phyloP scores from a whole-genome alignment of 2,329 filamentous ascomycete species.

The Pseudogymnoascus sp. region DNA sequence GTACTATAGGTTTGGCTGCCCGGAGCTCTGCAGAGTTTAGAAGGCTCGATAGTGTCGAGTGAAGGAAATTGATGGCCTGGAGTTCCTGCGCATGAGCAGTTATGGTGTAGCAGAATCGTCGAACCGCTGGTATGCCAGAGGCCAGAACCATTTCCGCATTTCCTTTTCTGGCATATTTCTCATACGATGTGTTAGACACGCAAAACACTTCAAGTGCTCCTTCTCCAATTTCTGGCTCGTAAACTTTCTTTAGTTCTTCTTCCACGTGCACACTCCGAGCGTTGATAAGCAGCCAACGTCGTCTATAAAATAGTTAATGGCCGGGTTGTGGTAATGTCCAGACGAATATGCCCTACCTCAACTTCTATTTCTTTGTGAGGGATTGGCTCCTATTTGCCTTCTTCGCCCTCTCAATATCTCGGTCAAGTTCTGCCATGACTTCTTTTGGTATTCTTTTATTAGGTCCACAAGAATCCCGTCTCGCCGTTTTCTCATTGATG shows the following conservation, averaged over 20 bases:
- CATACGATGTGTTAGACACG: constrained; percentile 29
- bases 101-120: constrained; percentile 28
- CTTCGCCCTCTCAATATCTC: no score
- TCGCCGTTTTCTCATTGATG: constrained; percentile 23
- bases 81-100: constrained; percentile 27
- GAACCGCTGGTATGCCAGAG: constrained; percentile 28
- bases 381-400: no score
- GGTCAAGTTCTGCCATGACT: constrained; percentile 22
- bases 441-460: constrained; percentile 17
- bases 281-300: constrained; percentile 24
- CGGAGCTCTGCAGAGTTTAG: no score
- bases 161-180: constrained; percentile 27
- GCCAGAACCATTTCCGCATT: constrained; percentile 22
- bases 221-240: constrained; percentile 20
- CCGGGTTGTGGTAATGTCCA: no score
- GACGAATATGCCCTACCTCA: no score
- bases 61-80: constrained; percentile 22
- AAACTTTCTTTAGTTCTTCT: constrained; percentile 21
- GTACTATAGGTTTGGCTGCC: no score
- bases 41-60: no score
- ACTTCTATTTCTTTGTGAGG: no score
- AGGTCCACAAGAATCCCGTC: constrained; percentile 23
- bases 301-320: no score
- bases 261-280: constrained; percentile 27
- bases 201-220: constrained; percentile 28